Conservation (phyloP, 257 asterid species). For the Solanum pimpinellifolium region DNA sequence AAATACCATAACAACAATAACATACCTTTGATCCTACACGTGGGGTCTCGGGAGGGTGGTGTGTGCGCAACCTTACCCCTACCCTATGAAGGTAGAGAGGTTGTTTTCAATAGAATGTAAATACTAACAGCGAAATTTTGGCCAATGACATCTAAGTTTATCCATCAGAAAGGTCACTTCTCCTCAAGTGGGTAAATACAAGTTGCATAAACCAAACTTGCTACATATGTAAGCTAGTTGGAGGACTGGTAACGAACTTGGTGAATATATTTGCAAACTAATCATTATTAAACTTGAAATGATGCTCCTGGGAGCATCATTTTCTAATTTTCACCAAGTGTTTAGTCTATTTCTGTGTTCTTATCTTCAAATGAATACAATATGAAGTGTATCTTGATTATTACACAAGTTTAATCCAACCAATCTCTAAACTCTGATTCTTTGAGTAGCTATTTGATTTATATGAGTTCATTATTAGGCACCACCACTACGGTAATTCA, state of each 20-base stretch:
- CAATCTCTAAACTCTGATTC: background rate
- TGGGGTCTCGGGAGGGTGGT: background rate
- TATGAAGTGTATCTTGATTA: background rate
- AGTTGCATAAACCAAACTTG: background rate
- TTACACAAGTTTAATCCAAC: background rate
- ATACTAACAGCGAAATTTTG: background rate
- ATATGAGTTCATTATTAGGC: background rate
- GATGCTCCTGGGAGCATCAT: background rate
- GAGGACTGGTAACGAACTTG: background rate
- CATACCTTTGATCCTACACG: background rate
- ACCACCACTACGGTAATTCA: background rate
- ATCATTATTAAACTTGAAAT: background rate
- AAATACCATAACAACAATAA: background rate
- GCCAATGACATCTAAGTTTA: background rate
- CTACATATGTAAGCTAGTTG: background rate
- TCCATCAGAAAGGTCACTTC: background rate
- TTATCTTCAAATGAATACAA: background rate
- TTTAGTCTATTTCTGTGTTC: background rate
- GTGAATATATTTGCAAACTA: background rate
- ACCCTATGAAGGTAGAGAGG: background rate
- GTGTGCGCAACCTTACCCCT: background rate
- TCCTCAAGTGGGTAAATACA: background rate
- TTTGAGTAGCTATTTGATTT: background rate
- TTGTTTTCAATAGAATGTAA: background rate
- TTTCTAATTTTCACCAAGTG: background rate